Conservation (phyloP, 1,139 yeast genomes). For the Saccharomyces hybrid region DNA sequence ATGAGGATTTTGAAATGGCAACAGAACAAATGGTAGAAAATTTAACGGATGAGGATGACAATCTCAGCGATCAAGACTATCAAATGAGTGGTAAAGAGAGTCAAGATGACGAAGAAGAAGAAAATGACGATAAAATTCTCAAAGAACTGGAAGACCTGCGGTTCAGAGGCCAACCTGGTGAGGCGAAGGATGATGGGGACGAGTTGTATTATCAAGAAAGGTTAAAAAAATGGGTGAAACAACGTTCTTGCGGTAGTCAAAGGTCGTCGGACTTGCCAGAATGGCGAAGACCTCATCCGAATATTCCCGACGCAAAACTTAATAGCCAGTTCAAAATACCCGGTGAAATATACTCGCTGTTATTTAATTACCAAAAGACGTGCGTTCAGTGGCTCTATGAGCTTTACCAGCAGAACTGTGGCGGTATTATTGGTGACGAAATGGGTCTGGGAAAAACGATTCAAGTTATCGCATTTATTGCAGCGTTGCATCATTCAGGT, state of each 20-base stretch:
- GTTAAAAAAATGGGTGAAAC: slow-evolving; percentile 48
- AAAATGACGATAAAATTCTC: slow-evolving; percentile 4
- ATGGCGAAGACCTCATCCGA: slow-evolving; percentile 72
- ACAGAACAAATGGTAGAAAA: slow-evolving; percentile 19
- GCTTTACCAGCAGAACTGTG: slow-evolving; percentile 73
- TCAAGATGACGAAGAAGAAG: slow-evolving; percentile 10
- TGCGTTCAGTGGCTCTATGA: slow-evolving; percentile 82
- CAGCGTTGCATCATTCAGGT: slow-evolving; percentile 81
- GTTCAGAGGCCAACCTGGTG: slow-evolving; percentile 12
- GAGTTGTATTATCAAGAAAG: slow-evolving; percentile 54
- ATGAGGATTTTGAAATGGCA: slow-evolving; percentile 9
- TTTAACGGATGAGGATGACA: slow-evolving; percentile 10
- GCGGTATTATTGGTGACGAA: slow-evolving; percentile 95
- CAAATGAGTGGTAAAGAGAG: slow-evolving; percentile 8
- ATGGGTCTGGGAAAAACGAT: slow-evolving; percentile 97
- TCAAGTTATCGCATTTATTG: slow-evolving; percentile 81
- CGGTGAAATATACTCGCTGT: slow-evolving; percentile 79
- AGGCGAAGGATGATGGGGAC: slow-evolving; percentile 66
- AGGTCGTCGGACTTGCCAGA: slow-evolving; percentile 46
- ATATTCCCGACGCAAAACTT: slow-evolving; percentile 62
- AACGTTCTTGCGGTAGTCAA: slow-evolving; percentile 29
- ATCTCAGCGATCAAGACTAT: slow-evolving; percentile 2
- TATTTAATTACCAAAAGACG: slow-evolving; percentile 90
- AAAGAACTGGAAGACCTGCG: slow-evolving; percentile 8
- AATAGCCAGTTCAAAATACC: slow-evolving; percentile 69